A percentile compares a stretch with the other conserved stretches of the same genome.
Evolutionary conservation across 805 yeast species (phyloP).

Genomic region (Yamadazyma tumulicola): DNA sequence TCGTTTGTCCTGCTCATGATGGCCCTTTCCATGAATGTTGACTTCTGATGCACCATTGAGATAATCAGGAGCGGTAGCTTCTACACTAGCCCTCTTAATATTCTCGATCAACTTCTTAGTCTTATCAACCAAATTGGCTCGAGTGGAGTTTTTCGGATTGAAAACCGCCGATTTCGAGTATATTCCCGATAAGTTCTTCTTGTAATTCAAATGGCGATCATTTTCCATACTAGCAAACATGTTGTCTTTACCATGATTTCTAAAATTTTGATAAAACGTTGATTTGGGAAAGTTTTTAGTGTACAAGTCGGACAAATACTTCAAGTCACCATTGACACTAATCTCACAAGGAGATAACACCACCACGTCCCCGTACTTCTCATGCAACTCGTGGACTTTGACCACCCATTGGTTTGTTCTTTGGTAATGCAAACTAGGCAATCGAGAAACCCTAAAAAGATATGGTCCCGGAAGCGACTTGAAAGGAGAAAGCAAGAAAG

Average conservation of each 20-base stretch:
- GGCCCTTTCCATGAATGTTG: constrained; percentile 36
- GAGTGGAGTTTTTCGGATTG: constrained; percentile 25
- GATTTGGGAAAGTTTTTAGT: constrained; percentile 54
- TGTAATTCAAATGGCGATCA: constrained; percentile 41
- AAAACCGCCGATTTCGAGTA: constrained; percentile 35
- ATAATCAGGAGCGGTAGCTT: constrained; percentile 29
- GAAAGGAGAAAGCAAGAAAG: constrained; percentile 48
- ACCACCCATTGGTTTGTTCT: constrained; percentile 43
- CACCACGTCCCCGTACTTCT: constrained; percentile 58
- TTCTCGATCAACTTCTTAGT: constrained; percentile 23
- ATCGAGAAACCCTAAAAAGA: constrained; percentile 42
- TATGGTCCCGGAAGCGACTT: constrained; percentile 57
- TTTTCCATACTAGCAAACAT: constrained; percentile 56
- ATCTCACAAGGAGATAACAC: constrained; percentile 60
- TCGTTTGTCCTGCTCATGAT: constrained; percentile 15
- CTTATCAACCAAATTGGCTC: constrained; percentile 24
- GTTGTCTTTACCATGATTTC: constrained; percentile 54
- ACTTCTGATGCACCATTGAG: constrained; percentile 28
- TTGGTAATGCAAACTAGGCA: constrained; percentile 33
- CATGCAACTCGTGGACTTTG: constrained; percentile 47
- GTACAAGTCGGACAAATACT: constrained; percentile 53
- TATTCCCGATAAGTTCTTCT: constrained; percentile 27
- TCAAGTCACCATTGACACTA: constrained; percentile 50
- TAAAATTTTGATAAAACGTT: constrained; percentile 55
- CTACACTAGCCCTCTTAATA: constrained; percentile 25